Conservation (phyloP, 1,284 basidiomycete species). For the Moesziomyces globuligerus region DNA sequence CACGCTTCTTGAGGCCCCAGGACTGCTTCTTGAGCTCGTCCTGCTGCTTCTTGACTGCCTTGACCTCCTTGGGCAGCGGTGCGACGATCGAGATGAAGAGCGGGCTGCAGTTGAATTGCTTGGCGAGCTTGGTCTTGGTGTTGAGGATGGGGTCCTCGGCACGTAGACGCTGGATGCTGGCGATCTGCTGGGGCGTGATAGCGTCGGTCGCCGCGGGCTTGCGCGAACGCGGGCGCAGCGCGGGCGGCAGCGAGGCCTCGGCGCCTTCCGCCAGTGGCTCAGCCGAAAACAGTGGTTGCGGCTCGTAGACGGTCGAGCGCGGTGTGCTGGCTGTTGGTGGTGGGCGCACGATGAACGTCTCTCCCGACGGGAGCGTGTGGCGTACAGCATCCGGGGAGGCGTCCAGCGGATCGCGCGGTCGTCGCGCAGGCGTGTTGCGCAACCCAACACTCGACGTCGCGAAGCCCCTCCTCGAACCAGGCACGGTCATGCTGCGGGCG, state of each 20-base stretch:
- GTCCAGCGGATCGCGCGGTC: conserved; percentile 62
- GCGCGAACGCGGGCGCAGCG: conserved; percentile 31
- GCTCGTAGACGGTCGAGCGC: conserved; percentile 36
- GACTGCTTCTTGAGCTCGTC: conserved; percentile 34
- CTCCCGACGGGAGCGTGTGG: conserved; percentile 53
- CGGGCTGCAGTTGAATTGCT: conserved; percentile 55
- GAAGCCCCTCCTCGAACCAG: conserved; percentile 38
- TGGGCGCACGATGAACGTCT: conserved; percentile 62
- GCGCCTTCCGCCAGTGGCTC: conserved; percentile 12
- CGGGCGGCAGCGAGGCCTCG: conserved; percentile 32
- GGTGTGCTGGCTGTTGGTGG: conserved; percentile 45
- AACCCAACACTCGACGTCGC: conserved; percentile 32
- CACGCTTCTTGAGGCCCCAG: conserved; percentile 62
- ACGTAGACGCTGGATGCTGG: conserved; percentile 57
- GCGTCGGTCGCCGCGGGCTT: neutral
- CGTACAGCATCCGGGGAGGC: conserved; percentile 46
- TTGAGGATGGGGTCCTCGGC: conserved; percentile 45
- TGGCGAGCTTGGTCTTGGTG: conserved; percentile 52
- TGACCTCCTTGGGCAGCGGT: conserved; percentile 50
- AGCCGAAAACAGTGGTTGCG: conserved; percentile 44
- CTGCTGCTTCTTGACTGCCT: conserved; percentile 40
- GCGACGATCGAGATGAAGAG: conserved; percentile 62
- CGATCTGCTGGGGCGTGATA: conserved; percentile 53
- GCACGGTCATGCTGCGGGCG: conserved; percentile 1
- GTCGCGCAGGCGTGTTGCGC: conserved; percentile 60